Evolutionary conservation across 169 alveolate species (phyloP), one percentile per base, ranked within the genome.

Genomic region (Plasmodium yoelii): DNA sequence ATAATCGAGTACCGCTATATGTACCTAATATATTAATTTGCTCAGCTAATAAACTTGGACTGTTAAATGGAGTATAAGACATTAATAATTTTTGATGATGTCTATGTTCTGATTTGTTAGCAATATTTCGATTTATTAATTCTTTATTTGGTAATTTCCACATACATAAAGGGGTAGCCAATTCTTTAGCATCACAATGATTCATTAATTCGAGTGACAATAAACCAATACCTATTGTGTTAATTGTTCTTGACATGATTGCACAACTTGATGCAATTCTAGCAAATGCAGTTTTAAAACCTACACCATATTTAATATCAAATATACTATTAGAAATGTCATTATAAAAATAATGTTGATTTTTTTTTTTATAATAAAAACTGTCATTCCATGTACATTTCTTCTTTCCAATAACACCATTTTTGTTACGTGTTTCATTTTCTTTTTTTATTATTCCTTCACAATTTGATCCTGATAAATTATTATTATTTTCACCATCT

Each of bases 101-200:
- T 19, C 97, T 82, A 74, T 95, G 97, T 59, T 95, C 97, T 2
- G 96, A 91, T 90, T 93, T 91, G 71, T 95, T 88, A 26, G 96
- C 93, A 46, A 95, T 95, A 64, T 94, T 96, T 49, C 95, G 87
- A 73, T 93, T 94, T 69, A 95, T 95, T 57, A 95, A 93, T 88
- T 94, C 97, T 93, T 95, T 95, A 90, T 94, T 94, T 5, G 97
- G 97, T 74, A 95, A 91, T 47, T 94, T 92, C 97, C 97, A 95
- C 97, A 95, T 94, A 73, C 97, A 95, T 92, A 95, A 84, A 10
- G 95, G 95, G 8, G 94, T 94, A 22, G 95, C 94, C 86, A 93
- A 67, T 47, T 93, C 96, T 39, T 94, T 86, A 13, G 96, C 93
- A 70, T 93, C 95, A 82, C 95, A 93, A 68, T 93, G 95, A 39